A percentile compares a stretch with the other conserved stretches of the same genome.
These are phyloP conservation scores for Solanum hybrid DNA, from an alignment of 305 asterid genomes.

Conservation along the genomic window DNA sequence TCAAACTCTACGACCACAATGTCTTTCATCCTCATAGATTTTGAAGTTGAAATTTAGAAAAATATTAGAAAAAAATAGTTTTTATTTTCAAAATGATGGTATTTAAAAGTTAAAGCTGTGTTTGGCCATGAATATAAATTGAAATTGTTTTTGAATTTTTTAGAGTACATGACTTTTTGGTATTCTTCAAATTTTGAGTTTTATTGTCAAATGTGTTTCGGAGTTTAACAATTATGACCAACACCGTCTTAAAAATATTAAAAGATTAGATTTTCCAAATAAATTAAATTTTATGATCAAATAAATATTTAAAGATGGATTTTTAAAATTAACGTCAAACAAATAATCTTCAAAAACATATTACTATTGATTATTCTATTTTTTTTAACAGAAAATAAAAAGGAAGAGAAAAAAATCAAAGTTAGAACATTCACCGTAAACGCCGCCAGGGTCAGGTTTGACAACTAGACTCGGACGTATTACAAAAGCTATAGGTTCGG, in stretches of 20 bases:
- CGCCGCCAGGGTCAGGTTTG: constrained; percentile 8
- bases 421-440: constrained; percentile 18
- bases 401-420: neutral
- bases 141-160: neutral
- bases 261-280: too few relatives aligned
- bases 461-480: constrained; percentile 20
- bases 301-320: too few relatives aligned
- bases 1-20: neutral
- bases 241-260: too few relatives aligned
- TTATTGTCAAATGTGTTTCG: too few relatives aligned
- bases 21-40: neutral
- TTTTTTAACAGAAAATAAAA: neutral
- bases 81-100: neutral
- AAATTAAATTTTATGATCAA: too few relatives aligned
- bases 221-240: too few relatives aligned
- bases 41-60: neutral
- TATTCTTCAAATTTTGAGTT: neutral
- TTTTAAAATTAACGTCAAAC: neutral
- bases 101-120: neutral
- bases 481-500: constrained; percentile 11
- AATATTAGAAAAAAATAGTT: neutral
- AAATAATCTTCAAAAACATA: neutral
- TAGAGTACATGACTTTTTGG: neutral
- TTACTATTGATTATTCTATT: neutral
- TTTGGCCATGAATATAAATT: neutral